phyloP scores from a whole-genome alignment of 306 rosid genomes.

The Amphicarpaea edgeworthii region DNA sequence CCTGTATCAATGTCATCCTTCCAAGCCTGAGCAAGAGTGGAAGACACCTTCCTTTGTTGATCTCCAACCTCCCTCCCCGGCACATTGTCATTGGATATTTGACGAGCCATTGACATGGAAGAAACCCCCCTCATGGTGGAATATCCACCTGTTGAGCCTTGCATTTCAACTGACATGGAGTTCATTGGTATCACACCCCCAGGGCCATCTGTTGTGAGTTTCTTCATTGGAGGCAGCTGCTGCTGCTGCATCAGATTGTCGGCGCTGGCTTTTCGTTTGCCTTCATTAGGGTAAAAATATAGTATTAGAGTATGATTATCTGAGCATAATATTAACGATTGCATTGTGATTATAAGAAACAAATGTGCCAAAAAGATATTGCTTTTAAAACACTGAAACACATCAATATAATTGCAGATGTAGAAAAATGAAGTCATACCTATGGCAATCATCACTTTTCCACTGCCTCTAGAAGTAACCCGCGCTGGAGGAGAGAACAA shows the following conservation, averaged over 20 bases:
- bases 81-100: constrained; percentile 53
- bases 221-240: constrained; percentile 74
- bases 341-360: not conserved
- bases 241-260: constrained; percentile 78
- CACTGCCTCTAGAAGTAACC: constrained; percentile 55
- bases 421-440: constrained; percentile 54
- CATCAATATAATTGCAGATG: constrained; percentile 4
- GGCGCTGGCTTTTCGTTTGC: constrained; percentile 79
- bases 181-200: constrained; percentile 71
- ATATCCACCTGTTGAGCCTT: constrained; percentile 66
- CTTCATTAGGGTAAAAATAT: constrained; percentile 49
- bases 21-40: constrained; percentile 84
- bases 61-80: constrained; percentile 60
- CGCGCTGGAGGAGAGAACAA: constrained; percentile 60
- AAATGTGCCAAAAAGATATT: constrained; percentile 19
- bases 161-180: constrained; percentile 78
- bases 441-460: constrained; percentile 54
- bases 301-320: constrained; percentile 19
- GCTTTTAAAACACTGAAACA: constrained; percentile 28
- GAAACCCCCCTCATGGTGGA: constrained; percentile 59
- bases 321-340: constrained; percentile 1
- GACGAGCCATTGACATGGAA: constrained; percentile 50
- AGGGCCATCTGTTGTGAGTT: constrained; percentile 67
- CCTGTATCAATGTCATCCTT: constrained; percentile 86
- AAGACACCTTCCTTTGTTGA: constrained; percentile 54